Evolutionary conservation across 164 flowering plant species (phyloP).

Genomic region (Stephania cephalantha): DNA sequence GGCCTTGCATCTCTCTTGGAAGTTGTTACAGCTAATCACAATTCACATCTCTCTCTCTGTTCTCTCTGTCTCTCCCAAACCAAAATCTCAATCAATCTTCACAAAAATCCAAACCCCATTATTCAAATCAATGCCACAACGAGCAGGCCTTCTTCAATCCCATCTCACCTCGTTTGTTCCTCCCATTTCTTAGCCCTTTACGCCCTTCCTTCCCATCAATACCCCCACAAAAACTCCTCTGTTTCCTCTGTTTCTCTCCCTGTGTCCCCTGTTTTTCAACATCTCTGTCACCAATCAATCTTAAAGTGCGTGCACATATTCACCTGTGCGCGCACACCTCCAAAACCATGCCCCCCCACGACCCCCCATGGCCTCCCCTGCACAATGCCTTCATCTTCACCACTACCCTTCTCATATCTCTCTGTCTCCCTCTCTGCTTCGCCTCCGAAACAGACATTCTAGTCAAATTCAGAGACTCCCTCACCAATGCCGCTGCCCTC

Average conservation of each 20-base stretch:
- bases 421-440: background rate
- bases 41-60: too few relatives aligned
- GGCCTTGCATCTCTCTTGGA: constrained; percentile 17
- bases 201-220: constrained; percentile 6
- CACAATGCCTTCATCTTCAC: background rate
- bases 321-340: constrained; percentile 2
- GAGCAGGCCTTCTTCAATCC: background rate
- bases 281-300: background rate
- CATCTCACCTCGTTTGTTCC: background rate
- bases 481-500: constrained; percentile 17
- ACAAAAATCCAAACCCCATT: constrained; percentile 1
- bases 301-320: constrained; percentile 2
- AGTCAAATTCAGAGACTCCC: constrained; percentile 38
- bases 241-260: background rate
- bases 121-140: constrained; percentile 3
- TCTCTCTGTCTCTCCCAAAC: background rate
- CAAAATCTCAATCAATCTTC: background rate
- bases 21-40: constrained; percentile 3
- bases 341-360: constrained; percentile 10
- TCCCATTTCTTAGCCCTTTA: constrained; percentile 16
- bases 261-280: background rate
- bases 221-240: too few relatives aligned
- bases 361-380: background rate
- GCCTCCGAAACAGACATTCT: constrained; percentile 37
- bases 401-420: background rate